Base-by-base conservation (phyloP, 208 protist genomes). In the Wallacemonas sp. region DNA sequence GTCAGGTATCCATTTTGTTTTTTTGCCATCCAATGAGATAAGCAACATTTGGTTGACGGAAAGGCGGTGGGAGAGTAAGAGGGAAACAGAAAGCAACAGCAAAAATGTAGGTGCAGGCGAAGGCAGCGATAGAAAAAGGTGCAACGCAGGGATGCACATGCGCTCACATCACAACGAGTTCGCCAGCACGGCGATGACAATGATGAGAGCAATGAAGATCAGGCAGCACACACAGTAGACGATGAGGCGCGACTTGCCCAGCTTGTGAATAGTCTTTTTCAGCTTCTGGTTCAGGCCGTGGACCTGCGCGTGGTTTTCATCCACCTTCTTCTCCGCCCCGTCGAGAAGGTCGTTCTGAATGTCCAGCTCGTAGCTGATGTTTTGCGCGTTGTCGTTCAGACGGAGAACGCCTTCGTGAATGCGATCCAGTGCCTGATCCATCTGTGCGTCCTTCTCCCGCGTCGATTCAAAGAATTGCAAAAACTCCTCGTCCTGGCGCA, bases 351-450 rank as follows among this genome's bases (percentile, higher is more conserved):
- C 43, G 2, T 78, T 65, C 64, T 90, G 87, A 19, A 70, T 52
- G 19, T 74, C 16, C 3, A 93, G 67, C 62, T 90, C 74, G 43
- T 76, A 58, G 2, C 76, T 60, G 27, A 93, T 88, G 21, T 70
- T 52, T 43, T 74, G 72, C 41, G 81, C 83, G 47, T 86, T 86
- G 26, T 86, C 70, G 48, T 76, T 71, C 3, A 90, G 58, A 16
- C 75, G 65, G 49, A 71, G 61, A 32, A 87, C 78, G 24, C 81
- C 78, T 19, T 70, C 65, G 47, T 81, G 68, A 32, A 90, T 90
- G 17, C 81, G 71, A 56, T 87, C 83, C 8, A 90, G 72, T 9
- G 78, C 68, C 17, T 72, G 70, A 61, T 87, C 82, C 38, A 89
- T 85, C 29, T 57, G 54, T 19, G 64, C 55, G 60, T 90, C 72